Conservation (phyloP, 2,329 filamentous ascomycete species). For the Aspergillus clavatus region DNA sequence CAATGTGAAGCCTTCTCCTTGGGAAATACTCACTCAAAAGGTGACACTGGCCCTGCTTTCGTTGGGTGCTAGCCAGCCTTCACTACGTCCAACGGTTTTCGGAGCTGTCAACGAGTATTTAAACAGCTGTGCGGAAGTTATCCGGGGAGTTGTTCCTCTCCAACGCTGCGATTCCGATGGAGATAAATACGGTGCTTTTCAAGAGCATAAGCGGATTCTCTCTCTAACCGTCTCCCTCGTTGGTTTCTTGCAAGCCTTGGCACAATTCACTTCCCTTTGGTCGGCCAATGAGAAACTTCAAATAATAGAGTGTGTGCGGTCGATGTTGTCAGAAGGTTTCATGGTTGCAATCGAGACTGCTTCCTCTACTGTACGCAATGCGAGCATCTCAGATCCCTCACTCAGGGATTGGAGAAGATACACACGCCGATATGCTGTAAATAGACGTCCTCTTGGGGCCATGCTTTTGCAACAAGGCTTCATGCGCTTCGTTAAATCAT, state of each 20-base stretch:
- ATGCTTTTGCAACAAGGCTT: constrained; percentile 89
- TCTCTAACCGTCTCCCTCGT: constrained; percentile 80
- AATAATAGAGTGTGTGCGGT: constrained; percentile 66
- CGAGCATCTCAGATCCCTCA: constrained; percentile 58
- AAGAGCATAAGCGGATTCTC: constrained; percentile 64
- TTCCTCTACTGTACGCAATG: constrained; percentile 83
- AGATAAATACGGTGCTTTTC: constrained; percentile 30
- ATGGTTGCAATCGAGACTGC: constrained; percentile 82
- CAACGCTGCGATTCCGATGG: constrained; percentile 53
- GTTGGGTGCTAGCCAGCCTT: constrained; percentile 67
- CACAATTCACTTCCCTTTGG: constrained; percentile 78
- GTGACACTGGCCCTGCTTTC: constrained; percentile 77
- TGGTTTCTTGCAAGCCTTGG: constrained; percentile 80
- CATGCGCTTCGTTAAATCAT: constrained; percentile 75
- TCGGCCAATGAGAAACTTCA: constrained; percentile 65
- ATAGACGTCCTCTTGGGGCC: constrained; percentile 76
- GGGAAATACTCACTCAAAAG: constrained; percentile 74
- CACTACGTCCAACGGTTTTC: constrained; percentile 62
- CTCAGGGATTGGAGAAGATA: constrained; percentile 85
- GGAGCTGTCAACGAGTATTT: constrained; percentile 68
- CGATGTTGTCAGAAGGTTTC: constrained; percentile 76
- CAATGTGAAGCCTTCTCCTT: constrained; percentile 79
- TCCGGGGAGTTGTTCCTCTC: constrained; percentile 52
- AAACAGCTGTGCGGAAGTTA: constrained; percentile 61
- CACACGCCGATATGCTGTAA: constrained; percentile 73